Evolutionary conservation across 169 alveolate genomes (phyloP), one percentile per base, ranked within the genome.

Genomic region (Plasmodium billcollinsi): DNA sequence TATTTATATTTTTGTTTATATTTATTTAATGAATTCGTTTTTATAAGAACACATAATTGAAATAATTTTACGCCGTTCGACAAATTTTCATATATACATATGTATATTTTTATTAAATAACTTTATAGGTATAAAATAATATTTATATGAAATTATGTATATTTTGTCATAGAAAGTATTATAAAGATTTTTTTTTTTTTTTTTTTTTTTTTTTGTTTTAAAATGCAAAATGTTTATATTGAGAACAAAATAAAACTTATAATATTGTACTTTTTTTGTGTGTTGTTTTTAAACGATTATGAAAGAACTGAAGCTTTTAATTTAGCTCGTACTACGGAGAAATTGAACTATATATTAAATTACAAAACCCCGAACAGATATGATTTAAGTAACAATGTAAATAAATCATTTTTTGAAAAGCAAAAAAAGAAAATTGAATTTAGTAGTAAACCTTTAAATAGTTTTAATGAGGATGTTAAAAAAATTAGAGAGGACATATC

Each of bases 201-300:
- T 33, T 33, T 33, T 33, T 33, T 33, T 5, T 33, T 39, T 6
- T 5, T 39, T 39, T 6, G 8, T 39, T 39, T 39, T 39, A 78
- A 78, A 78, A 78, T 78, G 89, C 89, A 78, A 78, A 78, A 78
- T 78, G 89, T 29, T 78, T 59, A 52, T 45, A 9, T 66, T 58
- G 58, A 39, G n/a, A 61, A 69, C 39, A 61, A 83, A 69, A 83
- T 62, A 58, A 83, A 67, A 83, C 73, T 83, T 29, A 50, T 67
- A n/a, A 14, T 76, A 49, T 62, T 83, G 15, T 65, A 18, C 26
- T 73, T 83, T 72, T 39, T 69, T 54, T 18, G 69, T 69, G 85
- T 50, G 56, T 78, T 50, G 52, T 62, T 83, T 73, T 29, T 83
- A 39, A 69, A 52, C 69, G 26, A 50, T 54, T 63, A 69, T 83